phyloP scores from a whole-genome alignment of 2,329 filamentous ascomycete genomes.

The Periconia digitata region DNA sequence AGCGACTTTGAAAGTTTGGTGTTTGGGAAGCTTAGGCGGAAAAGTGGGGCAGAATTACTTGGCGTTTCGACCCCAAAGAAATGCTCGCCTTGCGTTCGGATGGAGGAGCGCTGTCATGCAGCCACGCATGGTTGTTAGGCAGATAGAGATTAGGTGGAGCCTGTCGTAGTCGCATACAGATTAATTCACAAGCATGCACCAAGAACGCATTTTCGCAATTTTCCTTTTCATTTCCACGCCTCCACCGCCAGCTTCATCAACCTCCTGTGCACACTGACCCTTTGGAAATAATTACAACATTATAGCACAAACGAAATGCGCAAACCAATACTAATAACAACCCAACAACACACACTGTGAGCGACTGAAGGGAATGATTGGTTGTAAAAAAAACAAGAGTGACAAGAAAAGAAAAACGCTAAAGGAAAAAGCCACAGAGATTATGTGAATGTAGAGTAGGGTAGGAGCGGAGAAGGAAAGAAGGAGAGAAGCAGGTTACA shows the following conservation, averaged over 20 bases:
- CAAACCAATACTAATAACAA: slow-evolving; percentile 6
- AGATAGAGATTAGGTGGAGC: too few relatives aligned
- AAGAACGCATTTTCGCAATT: slow-evolving; percentile 16
- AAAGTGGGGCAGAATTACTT: slow-evolving; percentile 28
- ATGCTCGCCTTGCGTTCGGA: slow-evolving; percentile 3
- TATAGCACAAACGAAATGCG: slow-evolving; percentile 8
- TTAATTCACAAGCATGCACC: neutral
- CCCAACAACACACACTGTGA: neutral
- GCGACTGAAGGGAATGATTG: neutral
- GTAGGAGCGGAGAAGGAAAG: neutral
- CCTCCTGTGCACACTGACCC: neutral
- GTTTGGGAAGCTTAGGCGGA: slow-evolving; percentile 25
- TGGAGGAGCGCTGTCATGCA: too few relatives aligned
- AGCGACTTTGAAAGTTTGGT: slow-evolving; percentile 27
- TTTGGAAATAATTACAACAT: slow-evolving; percentile 7
- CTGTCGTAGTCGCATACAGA: too few relatives aligned
- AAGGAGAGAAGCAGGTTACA: slow-evolving; percentile 5
- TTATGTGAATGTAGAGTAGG: slow-evolving; percentile 4
- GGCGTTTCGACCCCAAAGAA: slow-evolving; percentile 14
- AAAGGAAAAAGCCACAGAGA: slow-evolving; percentile 5
- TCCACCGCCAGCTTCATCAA: slow-evolving; percentile 19
- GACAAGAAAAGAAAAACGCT: slow-evolving; percentile 3
- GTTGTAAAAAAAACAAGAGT: neutral
- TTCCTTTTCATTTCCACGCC: slow-evolving; percentile 23
- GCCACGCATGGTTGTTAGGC: too few relatives aligned